Percentiles rank a stretch among this genome's conserved stretches.
phyloP scores from a whole-genome alignment of 2,329 filamentous ascomycete species.

The Fusarium redolens region DNA sequence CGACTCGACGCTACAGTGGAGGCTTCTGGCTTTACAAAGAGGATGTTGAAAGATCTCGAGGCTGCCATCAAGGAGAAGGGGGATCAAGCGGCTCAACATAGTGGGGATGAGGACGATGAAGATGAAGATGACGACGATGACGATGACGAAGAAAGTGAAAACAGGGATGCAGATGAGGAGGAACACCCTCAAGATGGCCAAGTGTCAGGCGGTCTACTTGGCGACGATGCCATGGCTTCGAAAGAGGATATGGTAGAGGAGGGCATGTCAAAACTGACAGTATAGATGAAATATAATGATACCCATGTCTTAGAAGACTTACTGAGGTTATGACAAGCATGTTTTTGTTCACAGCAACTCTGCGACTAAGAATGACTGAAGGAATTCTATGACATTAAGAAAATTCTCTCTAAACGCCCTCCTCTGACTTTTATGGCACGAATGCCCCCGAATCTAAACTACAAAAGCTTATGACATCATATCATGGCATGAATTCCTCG shows the following conservation, averaged over 20 bases:
- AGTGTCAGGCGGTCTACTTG: slow-evolving; percentile 34
- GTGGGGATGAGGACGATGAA: slow-evolving; percentile 47
- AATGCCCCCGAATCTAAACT: slow-evolving; percentile 52
- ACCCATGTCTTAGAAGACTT: slow-evolving; percentile 16
- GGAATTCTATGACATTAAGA: slow-evolving; percentile 38
- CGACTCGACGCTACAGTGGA: slow-evolving; percentile 89
- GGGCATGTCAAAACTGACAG: slow-evolving; percentile 46
- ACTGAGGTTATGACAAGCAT: neutral
- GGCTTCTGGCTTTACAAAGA: slow-evolving; percentile 94
- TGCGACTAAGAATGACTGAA: neutral
- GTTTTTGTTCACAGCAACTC: neutral
- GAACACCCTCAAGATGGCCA: slow-evolving; percentile 36
- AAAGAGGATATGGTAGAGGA: slow-evolving; percentile 40
- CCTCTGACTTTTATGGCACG: slow-evolving; percentile 40
- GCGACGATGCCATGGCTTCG: slow-evolving; percentile 30
- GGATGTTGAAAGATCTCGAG: slow-evolving; percentile 95
- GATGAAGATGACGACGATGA: slow-evolving; percentile 48
- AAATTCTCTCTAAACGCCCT: slow-evolving; percentile 41
- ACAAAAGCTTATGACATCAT: slow-evolving; percentile 53
- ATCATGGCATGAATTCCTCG: slow-evolving; percentile 46
- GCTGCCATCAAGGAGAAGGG: slow-evolving; percentile 87
- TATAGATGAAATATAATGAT: slow-evolving; percentile 41
- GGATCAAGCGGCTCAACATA: slow-evolving; percentile 55
- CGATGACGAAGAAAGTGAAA: slow-evolving; percentile 43
- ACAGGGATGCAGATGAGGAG: slow-evolving; percentile 42